Evolutionary conservation across 2,329 filamentous ascomycete species (phyloP).

Genomic region (Talaromyces piceae): DNA sequence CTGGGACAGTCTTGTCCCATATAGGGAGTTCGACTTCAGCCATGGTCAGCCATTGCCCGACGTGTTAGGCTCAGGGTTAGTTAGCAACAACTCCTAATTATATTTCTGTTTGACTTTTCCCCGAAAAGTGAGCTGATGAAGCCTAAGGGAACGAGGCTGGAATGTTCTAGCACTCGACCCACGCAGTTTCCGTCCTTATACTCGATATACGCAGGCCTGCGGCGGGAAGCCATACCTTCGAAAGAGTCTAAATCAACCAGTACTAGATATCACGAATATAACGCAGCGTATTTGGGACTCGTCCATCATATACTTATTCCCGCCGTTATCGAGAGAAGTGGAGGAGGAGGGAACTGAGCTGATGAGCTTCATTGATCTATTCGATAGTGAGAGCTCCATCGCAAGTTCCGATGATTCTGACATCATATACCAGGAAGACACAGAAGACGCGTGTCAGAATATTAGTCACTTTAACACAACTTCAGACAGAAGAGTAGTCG

Average conservation of each 20-base stretch:
- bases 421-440: background rate
- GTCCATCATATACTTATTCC: constrained; percentile 22
- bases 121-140: constrained; percentile 9
- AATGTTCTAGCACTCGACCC: constrained; percentile 40
- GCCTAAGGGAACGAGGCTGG: constrained; percentile 34
- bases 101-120: background rate
- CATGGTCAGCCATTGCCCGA: constrained; percentile 17
- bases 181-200: constrained; percentile 31
- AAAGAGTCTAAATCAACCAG: constrained; percentile 13
- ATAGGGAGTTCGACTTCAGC: constrained; percentile 25
- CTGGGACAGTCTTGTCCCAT: constrained; percentile 31
- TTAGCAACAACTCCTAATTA: background rate
- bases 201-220: constrained; percentile 32
- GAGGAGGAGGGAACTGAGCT: constrained; percentile 16
- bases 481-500: background rate
- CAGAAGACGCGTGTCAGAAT: background rate
- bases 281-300: constrained; percentile 20
- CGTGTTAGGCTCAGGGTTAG: constrained; percentile 22
- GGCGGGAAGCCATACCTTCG: constrained; percentile 24
- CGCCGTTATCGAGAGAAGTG: constrained; percentile 15
- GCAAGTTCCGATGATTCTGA: background rate
- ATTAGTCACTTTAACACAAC: background rate
- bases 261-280: constrained; percentile 26
- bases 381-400: constrained; percentile 20
- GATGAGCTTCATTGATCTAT: constrained; percentile 25